Evolutionary conservation across 1,284 basidiomycete species (phyloP).

Genomic region (Sporisorium graminicola): DNA sequence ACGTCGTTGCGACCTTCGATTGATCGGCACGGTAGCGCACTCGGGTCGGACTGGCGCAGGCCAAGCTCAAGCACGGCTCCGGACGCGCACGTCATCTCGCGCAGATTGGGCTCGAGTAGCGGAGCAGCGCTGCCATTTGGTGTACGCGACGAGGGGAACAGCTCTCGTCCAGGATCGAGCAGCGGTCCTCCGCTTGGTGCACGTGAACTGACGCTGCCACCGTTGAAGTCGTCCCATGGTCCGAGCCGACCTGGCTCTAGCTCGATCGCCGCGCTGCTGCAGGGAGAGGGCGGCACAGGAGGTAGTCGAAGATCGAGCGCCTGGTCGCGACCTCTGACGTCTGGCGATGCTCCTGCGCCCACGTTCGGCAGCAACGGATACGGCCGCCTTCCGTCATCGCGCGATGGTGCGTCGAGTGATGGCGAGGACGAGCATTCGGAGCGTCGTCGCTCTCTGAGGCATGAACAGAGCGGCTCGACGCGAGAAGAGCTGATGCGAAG

Average conservation of each 20-base stretch:
- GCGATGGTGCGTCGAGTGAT: slow-evolving; percentile 25
- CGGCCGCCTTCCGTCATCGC: slow-evolving; percentile 20
- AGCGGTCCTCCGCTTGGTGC: slow-evolving; percentile 7
- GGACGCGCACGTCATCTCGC: slow-evolving; percentile 45
- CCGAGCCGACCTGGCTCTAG: slow-evolving; percentile 29
- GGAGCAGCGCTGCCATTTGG: slow-evolving; percentile 23
- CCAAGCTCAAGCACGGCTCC: slow-evolving; percentile 49
- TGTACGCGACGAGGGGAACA: slow-evolving; percentile 21
- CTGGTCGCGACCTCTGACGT: slow-evolving; percentile 46
- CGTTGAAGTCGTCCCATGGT: slow-evolving; percentile 26
- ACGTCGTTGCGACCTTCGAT: slow-evolving; percentile 23
- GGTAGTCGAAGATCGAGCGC: slow-evolving; percentile 10
- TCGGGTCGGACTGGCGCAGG: slow-evolving; percentile 37
- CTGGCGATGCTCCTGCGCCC: slow-evolving; percentile 34
- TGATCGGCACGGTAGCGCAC: slow-evolving; percentile 21
- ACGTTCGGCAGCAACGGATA: slow-evolving; percentile 26
- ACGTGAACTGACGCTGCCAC: slow-evolving; percentile 33
- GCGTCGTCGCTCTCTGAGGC: slow-evolving; percentile 26
- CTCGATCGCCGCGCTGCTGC: slow-evolving; percentile 24
- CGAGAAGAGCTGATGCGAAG: slow-evolving; percentile 26
- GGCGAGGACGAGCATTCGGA: slow-evolving; percentile 32
- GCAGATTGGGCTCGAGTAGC: slow-evolving; percentile 36
- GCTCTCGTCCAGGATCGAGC: slow-evolving; percentile 39
- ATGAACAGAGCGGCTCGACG: slow-evolving; percentile 20
- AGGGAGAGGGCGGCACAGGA: slow-evolving; percentile 13